Evolutionary conservation across 2,329 filamentous ascomycete species (phyloP), one percentile per base, ranked within the genome.

Genomic region (Teratosphaeria viscida): DNA sequence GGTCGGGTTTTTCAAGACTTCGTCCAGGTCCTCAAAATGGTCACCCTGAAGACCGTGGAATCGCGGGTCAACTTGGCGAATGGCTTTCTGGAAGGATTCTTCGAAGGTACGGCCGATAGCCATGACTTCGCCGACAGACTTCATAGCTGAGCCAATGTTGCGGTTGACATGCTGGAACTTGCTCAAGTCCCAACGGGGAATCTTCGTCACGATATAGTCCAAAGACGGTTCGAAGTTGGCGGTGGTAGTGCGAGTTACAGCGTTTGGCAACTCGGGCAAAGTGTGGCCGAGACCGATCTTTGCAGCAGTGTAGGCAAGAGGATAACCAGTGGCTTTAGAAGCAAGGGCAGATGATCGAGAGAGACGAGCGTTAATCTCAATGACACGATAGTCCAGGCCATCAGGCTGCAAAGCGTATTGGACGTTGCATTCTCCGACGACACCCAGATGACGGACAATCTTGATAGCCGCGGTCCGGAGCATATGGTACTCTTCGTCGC

Each of bases 81-180:
- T 95, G 63, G 94, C 94, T 81, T 99, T 99, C 77, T 99, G 94
- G 80, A 99, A 95, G 16, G 91, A 95, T 79, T 99, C 94, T 77
- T 99, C 94, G 69, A 97, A 99, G 34, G 94, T 97, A 75, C 94
- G 87, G 66, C 94, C 94, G 70, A 99, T 97, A 65, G 94, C 94
- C 94, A 99, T 99, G 62, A 99, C 94, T 77, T 99, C 94, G 73
- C 94, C 94, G 60, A 99, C 92, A 27, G 92, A 96, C 81, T 97
- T 99, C 94, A 99, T 99, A 63, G 92, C 88, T 72, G 90, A 95
- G 67, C 94, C 94, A 72, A 99, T 97, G 72, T 95, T 89, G 62
- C 94, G 88, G 81, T 96, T 95, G 65, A 99, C 94, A 70, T 97
- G 92, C 78, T 97, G 92, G 82, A 99, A 99, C 80, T 99, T 99